Conservation (phyloP, 23 red algal genomes). For the Gracilaria vermiculophylla region DNA sequence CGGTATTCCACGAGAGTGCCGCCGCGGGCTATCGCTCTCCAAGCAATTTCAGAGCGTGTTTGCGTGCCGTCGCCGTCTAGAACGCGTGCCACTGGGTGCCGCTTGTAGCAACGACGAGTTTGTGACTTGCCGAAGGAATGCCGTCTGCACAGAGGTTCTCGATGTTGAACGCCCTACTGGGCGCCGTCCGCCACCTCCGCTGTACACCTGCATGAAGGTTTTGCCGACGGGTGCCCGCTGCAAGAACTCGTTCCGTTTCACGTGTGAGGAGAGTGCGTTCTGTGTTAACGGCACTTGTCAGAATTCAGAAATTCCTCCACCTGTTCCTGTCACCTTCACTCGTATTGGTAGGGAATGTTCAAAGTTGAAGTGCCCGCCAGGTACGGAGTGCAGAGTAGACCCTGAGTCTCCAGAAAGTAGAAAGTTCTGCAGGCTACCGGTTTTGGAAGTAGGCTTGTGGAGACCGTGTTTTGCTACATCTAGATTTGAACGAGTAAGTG, state of each 20-base stretch:
- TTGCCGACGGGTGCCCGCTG: background rate
- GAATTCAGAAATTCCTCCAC: background rate
- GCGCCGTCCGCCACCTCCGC: background rate
- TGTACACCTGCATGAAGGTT: conserved; percentile 7
- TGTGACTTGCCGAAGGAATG: background rate
- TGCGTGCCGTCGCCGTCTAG: background rate
- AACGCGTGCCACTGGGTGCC: background rate
- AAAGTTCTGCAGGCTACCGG: background rate
- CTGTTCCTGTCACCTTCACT: background rate
- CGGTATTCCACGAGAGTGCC: background rate
- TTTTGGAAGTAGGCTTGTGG: background rate
- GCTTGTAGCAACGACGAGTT: background rate
- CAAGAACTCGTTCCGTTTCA: background rate
- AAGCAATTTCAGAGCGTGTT: background rate
- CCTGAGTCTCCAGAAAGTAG: background rate
- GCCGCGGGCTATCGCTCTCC: background rate
- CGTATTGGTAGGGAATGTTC: background rate
- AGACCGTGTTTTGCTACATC: background rate
- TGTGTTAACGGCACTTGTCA: background rate
- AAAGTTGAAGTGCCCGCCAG: background rate
- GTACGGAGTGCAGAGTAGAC: background rate
- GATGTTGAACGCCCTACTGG: background rate
- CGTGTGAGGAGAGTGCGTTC: background rate
- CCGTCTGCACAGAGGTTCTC: background rate
- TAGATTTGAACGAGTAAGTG: background rate